Evolutionary conservation across 495 filamentous ascomycete genomes (phyloP).

Genomic region (Talaromyces trachyspermus): DNA sequence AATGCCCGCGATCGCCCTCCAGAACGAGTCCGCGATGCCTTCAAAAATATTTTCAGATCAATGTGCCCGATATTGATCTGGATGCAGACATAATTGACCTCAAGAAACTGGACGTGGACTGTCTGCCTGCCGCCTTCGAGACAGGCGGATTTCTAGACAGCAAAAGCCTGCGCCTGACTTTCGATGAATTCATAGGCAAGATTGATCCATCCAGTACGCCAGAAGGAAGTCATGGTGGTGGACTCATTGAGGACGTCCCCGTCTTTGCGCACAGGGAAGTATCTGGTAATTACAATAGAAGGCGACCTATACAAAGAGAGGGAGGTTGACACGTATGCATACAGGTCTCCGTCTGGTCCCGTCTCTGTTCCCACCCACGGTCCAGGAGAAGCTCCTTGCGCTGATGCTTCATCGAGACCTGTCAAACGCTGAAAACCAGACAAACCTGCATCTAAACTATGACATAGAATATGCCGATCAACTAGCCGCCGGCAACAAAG

Average conservation of each 20-base stretch:
- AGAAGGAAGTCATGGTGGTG: slow-evolving; percentile 14
- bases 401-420: slow-evolving; percentile 75
- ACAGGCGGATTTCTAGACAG: slow-evolving; percentile 24
- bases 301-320: too few relatives aligned
- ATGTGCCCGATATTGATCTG: slow-evolving; percentile 31
- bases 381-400: slow-evolving; percentile 61
- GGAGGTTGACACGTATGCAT: background rate
- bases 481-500: slow-evolving; percentile 7
- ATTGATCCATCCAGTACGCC: slow-evolving; percentile 9
- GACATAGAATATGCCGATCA: slow-evolving; percentile 58
- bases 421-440: slow-evolving; percentile 63
- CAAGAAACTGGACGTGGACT: slow-evolving; percentile 21
- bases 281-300: slow-evolving; percentile 25
- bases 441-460: slow-evolving; percentile 82
- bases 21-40: slow-evolving; percentile 51
- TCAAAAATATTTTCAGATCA: slow-evolving; percentile 55
- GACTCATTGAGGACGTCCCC: slow-evolving; percentile 32
- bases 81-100: slow-evolving; percentile 48
- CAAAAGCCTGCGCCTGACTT: slow-evolving; percentile 26
- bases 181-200: slow-evolving; percentile 22
- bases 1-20: slow-evolving; percentile 68
- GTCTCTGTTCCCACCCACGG: slow-evolving; percentile 54
- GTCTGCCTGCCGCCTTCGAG: slow-evolving; percentile 21
- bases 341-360: slow-evolving; percentile 71
- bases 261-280: slow-evolving; percentile 37